A percentile compares a stretch with the other conserved stretches of the same genome.
Conservation (phyloP, 2,329 filamentous ascomycete genomes). For the Hymenoscyphus repandus region DNA sequence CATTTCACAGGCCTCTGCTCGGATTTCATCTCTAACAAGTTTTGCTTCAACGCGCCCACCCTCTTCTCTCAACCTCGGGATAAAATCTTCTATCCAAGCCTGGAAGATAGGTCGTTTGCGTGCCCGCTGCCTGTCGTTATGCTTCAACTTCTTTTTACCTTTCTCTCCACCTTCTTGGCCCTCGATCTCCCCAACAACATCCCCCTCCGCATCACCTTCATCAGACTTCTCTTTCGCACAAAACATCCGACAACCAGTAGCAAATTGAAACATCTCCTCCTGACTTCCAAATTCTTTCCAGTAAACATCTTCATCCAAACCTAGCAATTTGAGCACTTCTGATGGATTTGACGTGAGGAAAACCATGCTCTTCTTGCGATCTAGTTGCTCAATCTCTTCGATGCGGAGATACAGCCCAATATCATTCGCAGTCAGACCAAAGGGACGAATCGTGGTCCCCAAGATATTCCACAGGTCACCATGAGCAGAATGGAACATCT, state of each 20-base stretch:
- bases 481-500: slow-evolving; percentile 62
- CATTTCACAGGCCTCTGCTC: slow-evolving; percentile 45
- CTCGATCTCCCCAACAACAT: slow-evolving; percentile 10
- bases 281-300: slow-evolving; percentile 48
- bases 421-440: slow-evolving; percentile 63
- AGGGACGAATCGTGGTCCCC: slow-evolving; percentile 55
- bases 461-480: slow-evolving; percentile 67
- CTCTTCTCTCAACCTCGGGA: slow-evolving; percentile 45
- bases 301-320: slow-evolving; percentile 48
- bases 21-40: slow-evolving; percentile 40
- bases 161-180: slow-evolving; percentile 31
- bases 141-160: slow-evolving; percentile 36
- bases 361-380: slow-evolving; percentile 51
- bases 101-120: slow-evolving; percentile 50
- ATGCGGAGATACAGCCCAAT: slow-evolving; percentile 60
- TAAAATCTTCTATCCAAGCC: slow-evolving; percentile 57
- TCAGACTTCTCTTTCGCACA: slow-evolving; percentile 31
- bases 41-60: slow-evolving; percentile 31
- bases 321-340: slow-evolving; percentile 57
- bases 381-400: slow-evolving; percentile 56
- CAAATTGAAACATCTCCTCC: slow-evolving; percentile 58
- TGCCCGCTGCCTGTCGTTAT: slow-evolving; percentile 54
- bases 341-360: slow-evolving; percentile 53
- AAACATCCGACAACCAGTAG: slow-evolving; percentile 54
- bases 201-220: slow-evolving; percentile 10